A percentile compares a stretch with the other conserved stretches of the same genome.
phyloP scores from a whole-genome alignment of 768 basidiomycete genomes.

The Mycena epipterygia region DNA sequence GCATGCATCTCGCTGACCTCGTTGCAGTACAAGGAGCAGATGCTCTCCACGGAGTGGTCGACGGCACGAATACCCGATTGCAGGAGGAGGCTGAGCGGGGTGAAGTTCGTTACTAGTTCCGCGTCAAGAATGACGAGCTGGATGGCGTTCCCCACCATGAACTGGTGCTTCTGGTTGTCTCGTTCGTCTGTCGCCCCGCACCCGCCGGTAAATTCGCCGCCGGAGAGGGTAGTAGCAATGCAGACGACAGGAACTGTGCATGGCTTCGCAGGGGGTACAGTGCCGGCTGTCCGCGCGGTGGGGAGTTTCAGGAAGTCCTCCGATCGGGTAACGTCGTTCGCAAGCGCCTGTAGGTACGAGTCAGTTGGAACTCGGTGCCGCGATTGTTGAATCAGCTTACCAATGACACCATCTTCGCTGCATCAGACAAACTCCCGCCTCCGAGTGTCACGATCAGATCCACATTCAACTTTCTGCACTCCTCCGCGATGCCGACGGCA shows the following conservation, averaged over 20 bases:
- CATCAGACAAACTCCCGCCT: slow-evolving; percentile 8
- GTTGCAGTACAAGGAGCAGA: slow-evolving; percentile 7
- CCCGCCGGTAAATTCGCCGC: slow-evolving; percentile 1
- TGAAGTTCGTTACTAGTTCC: neutral
- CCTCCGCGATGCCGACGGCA: neutral
- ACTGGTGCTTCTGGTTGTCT: slow-evolving; percentile 16
- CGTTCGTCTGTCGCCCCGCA: slow-evolving; percentile 12
- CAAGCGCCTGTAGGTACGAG: neutral
- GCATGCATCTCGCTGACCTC: slow-evolving; percentile 16
- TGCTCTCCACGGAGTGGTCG: slow-evolving; percentile 12
- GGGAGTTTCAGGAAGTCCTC: slow-evolving; percentile 1
- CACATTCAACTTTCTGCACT: neutral
- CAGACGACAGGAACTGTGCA: slow-evolving; percentile 9
- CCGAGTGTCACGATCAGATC: slow-evolving; percentile 18
- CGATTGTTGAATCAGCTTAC: neutral
- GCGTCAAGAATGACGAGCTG: slow-evolving; percentile 10
- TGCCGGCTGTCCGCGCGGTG: neutral
- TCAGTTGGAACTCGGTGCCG: neutral
- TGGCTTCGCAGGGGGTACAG: no score
- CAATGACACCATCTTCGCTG: slow-evolving; percentile 5
- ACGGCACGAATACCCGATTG: slow-evolving; percentile 15
- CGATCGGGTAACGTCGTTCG: neutral
- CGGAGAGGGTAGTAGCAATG: slow-evolving; percentile 19
- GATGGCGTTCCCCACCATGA: neutral
- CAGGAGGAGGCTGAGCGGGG: neutral